Base-by-base conservation (phyloP, 495 filamentous ascomycete species). In the Penicillium turbatum region DNA sequence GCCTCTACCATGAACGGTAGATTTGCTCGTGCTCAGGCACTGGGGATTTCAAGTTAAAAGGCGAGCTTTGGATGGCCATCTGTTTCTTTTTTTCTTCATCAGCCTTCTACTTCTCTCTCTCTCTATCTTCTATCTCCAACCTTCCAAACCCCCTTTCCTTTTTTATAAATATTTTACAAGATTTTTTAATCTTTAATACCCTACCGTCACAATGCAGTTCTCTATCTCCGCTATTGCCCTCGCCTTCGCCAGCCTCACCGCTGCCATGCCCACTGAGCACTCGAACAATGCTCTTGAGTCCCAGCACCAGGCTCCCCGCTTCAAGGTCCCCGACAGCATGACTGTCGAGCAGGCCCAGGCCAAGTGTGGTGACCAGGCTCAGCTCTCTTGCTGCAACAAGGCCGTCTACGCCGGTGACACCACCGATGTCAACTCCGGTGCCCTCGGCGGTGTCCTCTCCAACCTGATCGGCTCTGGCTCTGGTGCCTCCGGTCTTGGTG, bases 301-400 rank as follows among this genome's bases (percentile, higher is more conserved):
- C 42, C 56, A 59, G 60, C 52, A 57, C 56, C 53, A n/a, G 53
- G 6, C 30, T 62, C 57, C 37, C 11, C 53, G 51, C 59, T 72
- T 67, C 65, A 62, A 67, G 51, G 69, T 71, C 31, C 72, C 70
- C 36, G 65, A 71, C 55, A 48, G 62, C 60, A 61, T 77, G 47
- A 79, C 77, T 45, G 65, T 78, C 62, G 58, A 73, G 62, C 63
- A 79, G 64, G 77, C 70, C 17, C 68, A 72, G 50, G 64, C 69
- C 61, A 76, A 74, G 62, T 80, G 77, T 51, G 77, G 77, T 61
- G 59, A 70, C 58, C 65, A 78, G 65, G 73, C 77, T 56, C 63
- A 75, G 61, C 71, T 80, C 41, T 69, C 72, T 54, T 78, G 77
- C 69, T 75, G 73, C 39, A 77, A 78, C 61, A 70, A 77, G 53